phyloP scores from a whole-genome alignment of 2,329 filamentous ascomycete genomes.

The Fusarium sp. region DNA sequence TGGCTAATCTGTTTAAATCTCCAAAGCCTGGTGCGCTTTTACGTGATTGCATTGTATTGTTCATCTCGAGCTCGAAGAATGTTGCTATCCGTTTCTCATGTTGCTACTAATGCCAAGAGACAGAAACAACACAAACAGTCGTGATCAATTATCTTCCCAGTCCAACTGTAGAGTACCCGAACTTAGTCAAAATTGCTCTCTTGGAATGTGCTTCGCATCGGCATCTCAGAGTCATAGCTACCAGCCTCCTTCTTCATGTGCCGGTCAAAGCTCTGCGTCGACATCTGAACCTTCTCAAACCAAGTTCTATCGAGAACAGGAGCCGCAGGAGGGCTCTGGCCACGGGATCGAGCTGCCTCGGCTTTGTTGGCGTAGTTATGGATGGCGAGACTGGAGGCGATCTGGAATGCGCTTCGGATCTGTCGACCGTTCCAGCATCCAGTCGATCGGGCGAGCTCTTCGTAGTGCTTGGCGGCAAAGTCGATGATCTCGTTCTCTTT shows the following conservation, averaged over 20 bases:
- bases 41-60: background rate
- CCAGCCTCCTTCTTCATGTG: conserved; percentile 53
- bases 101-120: background rate
- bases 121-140: background rate
- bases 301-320: conserved; percentile 48
- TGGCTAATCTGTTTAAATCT: background rate
- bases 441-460: conserved; percentile 40
- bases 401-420: conserved; percentile 50
- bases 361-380: conserved; percentile 45
- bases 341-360: conserved; percentile 43
- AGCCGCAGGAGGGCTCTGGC: conserved; percentile 46
- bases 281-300: conserved; percentile 55
- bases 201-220: conserved; percentile 47
- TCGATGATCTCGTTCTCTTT: conserved; percentile 47
- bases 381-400: conserved; percentile 49
- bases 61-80: background rate
- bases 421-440: conserved; percentile 50
- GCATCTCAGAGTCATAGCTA: conserved; percentile 44
- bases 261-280: conserved; percentile 52
- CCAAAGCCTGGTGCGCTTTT: background rate
- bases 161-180: background rate
- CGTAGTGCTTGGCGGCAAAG: conserved; percentile 48
- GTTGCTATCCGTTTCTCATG: background rate
- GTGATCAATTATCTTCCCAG: background rate
- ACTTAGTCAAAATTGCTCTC: conserved; percentile 23